Conservation (phyloP, 495 filamentous ascomycete species). For the Podospora anserina region DNA sequence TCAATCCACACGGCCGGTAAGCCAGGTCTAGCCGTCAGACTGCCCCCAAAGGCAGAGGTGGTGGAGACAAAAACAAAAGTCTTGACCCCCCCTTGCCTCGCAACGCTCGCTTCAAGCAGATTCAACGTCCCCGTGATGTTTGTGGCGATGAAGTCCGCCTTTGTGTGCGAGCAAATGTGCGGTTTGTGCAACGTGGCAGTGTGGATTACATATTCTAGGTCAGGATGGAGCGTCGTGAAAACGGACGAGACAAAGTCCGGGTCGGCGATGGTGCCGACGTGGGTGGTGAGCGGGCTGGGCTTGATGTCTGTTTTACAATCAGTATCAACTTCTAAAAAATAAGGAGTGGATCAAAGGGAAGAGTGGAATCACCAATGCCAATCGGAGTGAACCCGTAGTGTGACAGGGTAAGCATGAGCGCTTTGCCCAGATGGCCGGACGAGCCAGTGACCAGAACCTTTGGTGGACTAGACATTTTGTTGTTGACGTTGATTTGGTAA, state of each 20-base stretch:
- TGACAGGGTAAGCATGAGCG: constrained; percentile 30
- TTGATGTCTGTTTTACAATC: constrained; percentile 22
- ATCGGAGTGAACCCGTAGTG: constrained; percentile 25
- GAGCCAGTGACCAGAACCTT: constrained; percentile 35
- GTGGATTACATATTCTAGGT: constrained; percentile 27
- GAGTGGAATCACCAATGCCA: constrained; percentile 18
- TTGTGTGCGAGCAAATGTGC: constrained; percentile 28
- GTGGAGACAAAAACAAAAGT: constrained; percentile 33
- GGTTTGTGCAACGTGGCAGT: constrained; percentile 36
- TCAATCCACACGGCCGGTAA: constrained; percentile 29
- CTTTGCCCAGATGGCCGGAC: constrained; percentile 32
- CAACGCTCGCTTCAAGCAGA: constrained; percentile 21
- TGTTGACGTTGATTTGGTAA: neutral
- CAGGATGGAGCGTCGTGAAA: constrained; percentile 19
- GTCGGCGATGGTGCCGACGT: constrained; percentile 26
- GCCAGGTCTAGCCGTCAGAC: constrained; percentile 19
- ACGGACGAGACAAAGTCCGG: constrained; percentile 15
- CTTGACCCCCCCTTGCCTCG: constrained; percentile 6
- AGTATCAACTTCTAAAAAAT: neutral
- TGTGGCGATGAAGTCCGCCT: constrained; percentile 28
- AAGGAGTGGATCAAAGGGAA: neutral
- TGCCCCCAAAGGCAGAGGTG: constrained; percentile 31
- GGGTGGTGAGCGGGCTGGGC: constrained; percentile 23
- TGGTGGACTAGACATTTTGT: neutral
- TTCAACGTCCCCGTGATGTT: constrained; percentile 28